Conservation (phyloP, 2,329 filamentous ascomycete species). For the Paraconiothyrium sp. region DNA sequence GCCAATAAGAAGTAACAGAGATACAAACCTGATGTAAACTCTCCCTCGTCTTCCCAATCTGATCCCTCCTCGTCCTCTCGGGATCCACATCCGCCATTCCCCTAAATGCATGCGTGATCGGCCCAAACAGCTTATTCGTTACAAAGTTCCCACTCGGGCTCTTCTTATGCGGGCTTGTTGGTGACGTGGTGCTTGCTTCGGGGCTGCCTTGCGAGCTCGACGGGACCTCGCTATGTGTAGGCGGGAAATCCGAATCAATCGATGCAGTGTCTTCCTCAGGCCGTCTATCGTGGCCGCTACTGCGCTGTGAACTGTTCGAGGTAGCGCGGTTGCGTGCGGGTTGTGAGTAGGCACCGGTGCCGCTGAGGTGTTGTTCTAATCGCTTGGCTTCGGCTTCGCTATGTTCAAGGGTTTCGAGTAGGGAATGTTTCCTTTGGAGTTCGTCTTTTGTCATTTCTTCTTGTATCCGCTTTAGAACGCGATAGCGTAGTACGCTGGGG, state of each 20-base stretch:
- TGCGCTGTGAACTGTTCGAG: constrained; percentile 62
- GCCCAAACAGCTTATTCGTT: constrained; percentile 91
- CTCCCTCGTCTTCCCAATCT: constrained; percentile 95
- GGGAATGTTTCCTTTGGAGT: constrained; percentile 81
- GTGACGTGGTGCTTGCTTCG: constrained; percentile 34
- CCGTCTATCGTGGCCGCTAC: constrained; percentile 51
- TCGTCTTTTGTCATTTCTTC: constrained; percentile 98
- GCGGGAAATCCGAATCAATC: constrained; percentile 95
- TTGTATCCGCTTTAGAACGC: constrained; percentile 92
- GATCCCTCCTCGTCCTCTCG: constrained; percentile 88
- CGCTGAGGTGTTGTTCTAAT: constrained; percentile 90
- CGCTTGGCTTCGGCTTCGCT: constrained; percentile 93
- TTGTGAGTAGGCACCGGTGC: constrained; percentile 67
- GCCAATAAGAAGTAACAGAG: not conserved
- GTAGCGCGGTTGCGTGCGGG: constrained; percentile 74
- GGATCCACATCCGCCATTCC: constrained; percentile 97
- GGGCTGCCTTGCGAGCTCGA: constrained; percentile 78
- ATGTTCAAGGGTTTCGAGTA: constrained; percentile 88
- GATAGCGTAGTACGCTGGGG: constrained; percentile 84
- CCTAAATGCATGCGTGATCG: constrained; percentile 93
- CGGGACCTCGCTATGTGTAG: constrained; percentile 79
- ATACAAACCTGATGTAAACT: constrained; percentile 69
- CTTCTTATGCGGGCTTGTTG: constrained; percentile 72
- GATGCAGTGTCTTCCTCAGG: constrained; percentile 81
- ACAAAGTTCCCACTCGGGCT: constrained; percentile 84